Conservation (phyloP, 495 filamentous ascomycete genomes). For the Cercophora scortea region DNA sequence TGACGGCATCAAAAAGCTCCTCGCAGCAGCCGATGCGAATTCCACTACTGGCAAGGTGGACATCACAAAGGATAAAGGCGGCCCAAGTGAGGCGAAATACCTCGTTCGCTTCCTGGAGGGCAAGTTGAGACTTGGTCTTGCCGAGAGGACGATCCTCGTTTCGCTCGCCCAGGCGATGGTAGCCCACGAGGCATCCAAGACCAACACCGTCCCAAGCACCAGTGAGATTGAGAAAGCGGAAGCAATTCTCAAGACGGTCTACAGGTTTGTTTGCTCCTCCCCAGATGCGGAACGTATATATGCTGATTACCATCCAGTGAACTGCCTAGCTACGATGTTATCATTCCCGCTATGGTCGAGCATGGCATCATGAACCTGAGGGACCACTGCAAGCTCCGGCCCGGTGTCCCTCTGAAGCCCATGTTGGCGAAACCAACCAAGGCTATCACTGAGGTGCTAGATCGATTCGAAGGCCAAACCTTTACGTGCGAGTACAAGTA, state of each 20-base stretch:
- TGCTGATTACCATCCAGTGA: constrained; percentile 46
- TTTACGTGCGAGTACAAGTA: constrained; percentile 99
- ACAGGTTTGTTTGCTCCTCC: constrained; percentile 49
- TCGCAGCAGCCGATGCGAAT: constrained; percentile 74
- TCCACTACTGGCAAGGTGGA: constrained; percentile 64
- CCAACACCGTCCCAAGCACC: constrained; percentile 58
- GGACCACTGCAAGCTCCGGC: constrained; percentile 84
- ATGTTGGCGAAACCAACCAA: constrained; percentile 99
- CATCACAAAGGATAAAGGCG: constrained; percentile 87
- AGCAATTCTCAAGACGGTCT: constrained; percentile 77
- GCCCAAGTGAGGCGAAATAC: constrained; percentile 90
- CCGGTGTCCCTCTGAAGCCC: constrained; percentile 91
- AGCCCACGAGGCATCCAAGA: constrained; percentile 63
- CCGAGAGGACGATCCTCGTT: constrained; percentile 86
- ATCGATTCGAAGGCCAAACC: constrained; percentile 89
- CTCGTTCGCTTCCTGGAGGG: constrained; percentile 89
- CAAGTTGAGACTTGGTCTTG: constrained; percentile 82
- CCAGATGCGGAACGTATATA: neutral
- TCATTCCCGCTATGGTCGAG: constrained; percentile 80
- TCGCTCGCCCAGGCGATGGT: constrained; percentile 83
- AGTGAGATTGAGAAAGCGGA: constrained; percentile 77
- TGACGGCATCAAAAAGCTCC: constrained; percentile 86
- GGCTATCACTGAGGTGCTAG: constrained; percentile 95
- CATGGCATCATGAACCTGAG: constrained; percentile 75
- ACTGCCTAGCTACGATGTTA: constrained; percentile 89